phyloP scores from a whole-genome alignment of 768 basidiomycete genomes.

The Auricularia heimuer region DNA sequence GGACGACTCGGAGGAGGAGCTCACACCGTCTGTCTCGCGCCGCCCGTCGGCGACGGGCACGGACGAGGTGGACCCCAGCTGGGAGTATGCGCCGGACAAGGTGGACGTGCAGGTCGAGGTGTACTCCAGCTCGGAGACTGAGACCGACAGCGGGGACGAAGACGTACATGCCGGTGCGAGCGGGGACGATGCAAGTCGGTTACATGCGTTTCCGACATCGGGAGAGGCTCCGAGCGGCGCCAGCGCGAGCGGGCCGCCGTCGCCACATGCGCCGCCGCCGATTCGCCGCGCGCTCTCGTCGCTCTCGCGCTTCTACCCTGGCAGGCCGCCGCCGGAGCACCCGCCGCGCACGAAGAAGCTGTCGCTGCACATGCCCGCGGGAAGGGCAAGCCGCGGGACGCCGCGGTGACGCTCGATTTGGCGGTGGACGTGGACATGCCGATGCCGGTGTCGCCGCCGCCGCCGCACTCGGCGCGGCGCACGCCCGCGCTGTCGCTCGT shows the following conservation, averaged over 20 bases:
- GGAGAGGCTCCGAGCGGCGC: too few relatives aligned
- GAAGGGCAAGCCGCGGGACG: constrained; percentile 14
- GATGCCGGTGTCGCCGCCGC: not conserved
- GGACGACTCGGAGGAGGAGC: constrained; percentile 6
- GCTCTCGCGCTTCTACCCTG: not conserved
- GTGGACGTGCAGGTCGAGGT: constrained; percentile 10
- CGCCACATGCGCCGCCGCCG: not conserved
- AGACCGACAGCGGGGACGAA: not conserved
- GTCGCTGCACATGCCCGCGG: not conserved
- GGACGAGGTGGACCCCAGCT: constrained; percentile 37
- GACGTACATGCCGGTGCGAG: not conserved
- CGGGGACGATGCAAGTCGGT: too few relatives aligned
- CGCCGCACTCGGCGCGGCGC: constrained; percentile 12
- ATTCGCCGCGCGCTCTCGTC: not conserved
- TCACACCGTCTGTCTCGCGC: constrained; percentile 3
- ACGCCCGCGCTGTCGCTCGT: not conserved
- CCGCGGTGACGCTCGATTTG: constrained; percentile 18
- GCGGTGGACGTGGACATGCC: constrained; percentile 16
- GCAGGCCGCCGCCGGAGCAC: not conserved
- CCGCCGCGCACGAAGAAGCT: not conserved
- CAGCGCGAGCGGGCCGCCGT: too few relatives aligned
- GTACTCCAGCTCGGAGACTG: not conserved
- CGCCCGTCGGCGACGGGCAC: not conserved
- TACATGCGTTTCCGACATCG: too few relatives aligned
- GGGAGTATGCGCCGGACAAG: constrained; percentile 27